Evolutionary conservation across 208 protist species (phyloP), one percentile per base, ranked within the genome.

Genomic region (Trypanosoma vivax): DNA sequence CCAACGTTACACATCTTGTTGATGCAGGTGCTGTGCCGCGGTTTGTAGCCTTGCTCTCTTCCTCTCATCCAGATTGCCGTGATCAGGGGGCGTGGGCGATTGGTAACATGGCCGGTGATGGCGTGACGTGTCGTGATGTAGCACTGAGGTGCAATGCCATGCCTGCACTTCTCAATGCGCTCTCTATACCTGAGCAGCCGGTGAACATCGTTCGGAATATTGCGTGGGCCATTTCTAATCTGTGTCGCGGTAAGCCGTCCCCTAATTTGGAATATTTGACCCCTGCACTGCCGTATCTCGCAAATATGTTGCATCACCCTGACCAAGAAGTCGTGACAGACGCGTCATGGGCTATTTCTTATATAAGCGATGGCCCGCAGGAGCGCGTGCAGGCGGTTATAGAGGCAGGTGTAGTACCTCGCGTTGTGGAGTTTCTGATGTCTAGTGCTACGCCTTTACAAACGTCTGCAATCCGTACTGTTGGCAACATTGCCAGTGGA

Each of bases 401-500:
- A 18, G 74, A 98, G 25, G 51, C 83, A 16, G 88, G 90, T 53
- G 83, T 97, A 27, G 61, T 89, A 35, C 61, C 71, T 5, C 82
- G 88, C 33, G 60, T 99, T 5, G 80, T 98, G 7, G 83, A 98
- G 60, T 80, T 99, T n/a, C 75, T 99, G 28, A 66, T 67, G 13
- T 71, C 90, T 31, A 41, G 73, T 9, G 56, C 60, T 13, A 65
- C 61, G 9, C 70, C 60, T 21, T 77, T 99, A 7, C 73, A 96
- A 60, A 95, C 90, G 5, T 97, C 98, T 7, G 95, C 97, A 3
- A 85, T 99, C 18, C 86, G 98, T 46, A 97, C 92, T 7, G 72
- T 99, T 33, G 97, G 97, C 40, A 99, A 99, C 76, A 97, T 99
- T 56, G 97, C 98, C n/a, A 97, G 97, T 34, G 98, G 98, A 34